These are phyloP conservation scores for Aspergillus bertholletiae DNA, from an alignment of 495 filamentous ascomycete species.

Conservation along the genomic window DNA sequence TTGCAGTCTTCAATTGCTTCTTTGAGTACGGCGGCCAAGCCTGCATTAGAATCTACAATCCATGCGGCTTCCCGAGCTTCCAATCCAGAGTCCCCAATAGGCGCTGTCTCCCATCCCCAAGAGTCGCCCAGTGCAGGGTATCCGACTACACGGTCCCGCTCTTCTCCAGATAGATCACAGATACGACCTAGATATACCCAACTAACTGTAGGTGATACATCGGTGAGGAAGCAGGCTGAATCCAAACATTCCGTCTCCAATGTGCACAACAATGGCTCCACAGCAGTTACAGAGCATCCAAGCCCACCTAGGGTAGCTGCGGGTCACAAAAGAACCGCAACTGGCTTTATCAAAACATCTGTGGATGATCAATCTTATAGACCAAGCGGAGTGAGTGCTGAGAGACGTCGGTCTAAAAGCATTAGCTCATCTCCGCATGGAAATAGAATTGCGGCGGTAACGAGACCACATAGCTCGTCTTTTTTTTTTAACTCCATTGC, in stretches of 20 bases:
- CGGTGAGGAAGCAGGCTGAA: background rate
- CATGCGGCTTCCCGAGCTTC: background rate
- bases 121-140: background rate
- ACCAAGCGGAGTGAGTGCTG: slow-evolving; percentile 20
- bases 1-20: background rate
- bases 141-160: background rate
- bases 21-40: background rate
- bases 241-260: background rate
- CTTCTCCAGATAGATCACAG: background rate
- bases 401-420: slow-evolving; percentile 59
- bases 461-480: slow-evolving; percentile 11
- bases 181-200: background rate
- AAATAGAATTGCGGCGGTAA: slow-evolving; percentile 73
- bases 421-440: slow-evolving; percentile 58
- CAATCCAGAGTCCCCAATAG: background rate
- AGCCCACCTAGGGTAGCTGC: slow-evolving; percentile 7
- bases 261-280: background rate
- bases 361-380: slow-evolving; percentile 30
- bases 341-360: slow-evolving; percentile 57
- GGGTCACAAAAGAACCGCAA: slow-evolving; percentile 60
- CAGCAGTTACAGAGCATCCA: background rate
- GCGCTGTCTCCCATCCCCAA: background rate
- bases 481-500: slow-evolving; percentile 6
- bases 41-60: background rate
- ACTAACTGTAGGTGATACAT: background rate